A percentile compares a stretch with the other conserved stretches of the same genome.
These are phyloP conservation scores for Pittosporum tobira DNA, from an alignment of 129 eudicot species.

Conservation along the genomic window DNA sequence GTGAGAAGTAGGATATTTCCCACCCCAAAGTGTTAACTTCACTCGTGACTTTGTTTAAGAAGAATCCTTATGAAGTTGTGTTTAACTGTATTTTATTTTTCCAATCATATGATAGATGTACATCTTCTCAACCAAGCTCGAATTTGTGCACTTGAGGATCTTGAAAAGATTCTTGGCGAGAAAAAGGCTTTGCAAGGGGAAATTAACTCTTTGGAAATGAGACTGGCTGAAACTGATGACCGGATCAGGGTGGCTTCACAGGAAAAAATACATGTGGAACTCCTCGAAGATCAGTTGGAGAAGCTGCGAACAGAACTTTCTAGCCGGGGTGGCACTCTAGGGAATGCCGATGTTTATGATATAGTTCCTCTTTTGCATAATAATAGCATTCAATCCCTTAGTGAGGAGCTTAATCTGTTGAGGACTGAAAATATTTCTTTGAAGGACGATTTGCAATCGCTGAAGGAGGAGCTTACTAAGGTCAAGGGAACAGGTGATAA, in stretches of 20 bases:
- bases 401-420: conserved; percentile 54
- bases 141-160: conserved; percentile 69
- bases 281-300: conserved; percentile 62
- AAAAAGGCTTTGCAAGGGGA: conserved; percentile 82
- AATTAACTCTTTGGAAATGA: conserved; percentile 60
- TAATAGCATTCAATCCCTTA: conserved; percentile 25
- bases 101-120: conserved; percentile 39
- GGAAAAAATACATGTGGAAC: conserved; percentile 77
- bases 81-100: conserved; percentile 2
- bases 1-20: conserved; percentile 59
- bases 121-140: conserved; percentile 91
- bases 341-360: conserved; percentile 13
- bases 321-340: conserved; percentile 32
- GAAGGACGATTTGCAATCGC: conserved; percentile 52
- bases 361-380: conserved; percentile 27
- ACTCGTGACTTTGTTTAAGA: background rate
- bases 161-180: conserved; percentile 57
- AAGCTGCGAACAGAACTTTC: conserved; percentile 53
- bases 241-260: conserved; percentile 79
- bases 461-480: conserved; percentile 54
- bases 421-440: conserved; percentile 62
- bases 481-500: conserved; percentile 67
- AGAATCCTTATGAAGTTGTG: background rate
- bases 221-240: conserved; percentile 90
- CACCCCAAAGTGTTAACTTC: conserved; percentile 5